Evolutionary conservation across 75 land plant genomes (phyloP).

Genomic region (Sequoiadendron giganteum): DNA sequence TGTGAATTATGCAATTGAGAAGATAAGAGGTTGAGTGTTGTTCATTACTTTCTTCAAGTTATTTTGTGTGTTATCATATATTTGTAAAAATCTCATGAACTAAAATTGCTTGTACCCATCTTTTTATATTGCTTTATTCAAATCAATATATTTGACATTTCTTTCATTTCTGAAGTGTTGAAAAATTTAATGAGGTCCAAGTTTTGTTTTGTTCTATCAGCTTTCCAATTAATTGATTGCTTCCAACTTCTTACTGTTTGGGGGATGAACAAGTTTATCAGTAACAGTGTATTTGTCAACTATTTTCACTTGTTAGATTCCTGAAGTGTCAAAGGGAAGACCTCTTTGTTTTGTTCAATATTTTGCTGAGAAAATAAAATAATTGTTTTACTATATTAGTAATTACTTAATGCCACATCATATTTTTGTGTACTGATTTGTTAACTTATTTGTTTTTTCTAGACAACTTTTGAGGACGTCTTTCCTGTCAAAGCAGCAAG

Average conservation of each 20-base stretch:
- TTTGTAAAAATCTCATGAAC: background rate
- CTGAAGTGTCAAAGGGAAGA: background rate
- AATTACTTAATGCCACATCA: background rate
- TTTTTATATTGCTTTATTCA: background rate
- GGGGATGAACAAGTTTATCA: background rate
- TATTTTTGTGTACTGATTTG: conserved; percentile 7
- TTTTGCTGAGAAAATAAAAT: background rate
- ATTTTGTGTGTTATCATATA: background rate
- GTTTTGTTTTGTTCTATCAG: background rate
- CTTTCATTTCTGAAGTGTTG: background rate
- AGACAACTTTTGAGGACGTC: conserved; percentile 97
- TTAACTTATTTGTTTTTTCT: conserved; percentile 6
- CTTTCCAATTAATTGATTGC: background rate
- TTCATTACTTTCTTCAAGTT: background rate
- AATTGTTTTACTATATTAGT: background rate
- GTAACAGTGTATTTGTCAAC: background rate
- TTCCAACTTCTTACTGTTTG: background rate
- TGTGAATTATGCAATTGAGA: background rate
- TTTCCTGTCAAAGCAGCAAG: conserved; percentile 94
- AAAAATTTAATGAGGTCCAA: background rate
- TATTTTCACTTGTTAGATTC: background rate
- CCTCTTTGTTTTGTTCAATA: background rate
- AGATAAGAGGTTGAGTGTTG: background rate
- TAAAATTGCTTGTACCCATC: background rate
- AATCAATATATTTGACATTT: background rate